Percentiles rank a stretch among this genome's conserved stretches.
phyloP scores from a whole-genome alignment of 164 flowering plant species.

The Stephania cephalantha region DNA sequence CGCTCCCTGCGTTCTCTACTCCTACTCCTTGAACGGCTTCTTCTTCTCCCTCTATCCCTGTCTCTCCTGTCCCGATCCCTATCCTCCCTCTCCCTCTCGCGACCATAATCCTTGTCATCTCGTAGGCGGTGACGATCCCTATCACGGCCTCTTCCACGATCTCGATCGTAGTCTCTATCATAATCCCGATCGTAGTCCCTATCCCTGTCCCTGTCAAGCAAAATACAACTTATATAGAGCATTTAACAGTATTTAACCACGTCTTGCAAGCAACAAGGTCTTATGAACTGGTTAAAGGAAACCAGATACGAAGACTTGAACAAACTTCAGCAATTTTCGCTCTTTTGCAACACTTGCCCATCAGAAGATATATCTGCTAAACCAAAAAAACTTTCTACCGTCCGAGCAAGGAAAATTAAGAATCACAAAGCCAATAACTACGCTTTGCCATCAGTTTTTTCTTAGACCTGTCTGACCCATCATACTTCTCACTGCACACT shows the following conservation, averaged over 20 bases:
- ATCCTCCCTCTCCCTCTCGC: constrained; percentile 51
- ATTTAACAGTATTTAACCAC: background rate
- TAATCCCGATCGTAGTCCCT: constrained; percentile 36
- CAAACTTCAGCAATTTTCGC: background rate
- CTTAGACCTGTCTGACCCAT: constrained; percentile 59
- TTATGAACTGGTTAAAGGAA: background rate
- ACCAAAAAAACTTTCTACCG: too few species aligned
- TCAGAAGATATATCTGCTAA: background rate
- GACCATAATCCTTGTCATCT: constrained; percentile 70
- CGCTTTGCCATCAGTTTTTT: background rate
- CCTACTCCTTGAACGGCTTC: constrained; percentile 67
- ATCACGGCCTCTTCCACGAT: constrained; percentile 41
- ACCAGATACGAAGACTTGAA: background rate
- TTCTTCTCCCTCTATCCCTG: constrained; percentile 68
- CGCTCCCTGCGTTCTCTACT: constrained; percentile 52
- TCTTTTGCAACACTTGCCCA: background rate
- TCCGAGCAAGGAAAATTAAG: background rate
- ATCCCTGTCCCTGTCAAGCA: constrained; percentile 30
- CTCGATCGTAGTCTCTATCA: constrained; percentile 38
- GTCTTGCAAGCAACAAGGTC: background rate
- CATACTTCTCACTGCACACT: constrained; percentile 99
- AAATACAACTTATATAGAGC: background rate
- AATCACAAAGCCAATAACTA: background rate
- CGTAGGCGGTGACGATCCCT: constrained; percentile 57
- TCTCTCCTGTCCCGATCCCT: constrained; percentile 72